Percentiles rank a stretch among this genome's conserved stretches.
Evolutionary conservation across 2,329 filamentous ascomycete genomes (phyloP).

Genomic region (Bipolaris gigantea): DNA sequence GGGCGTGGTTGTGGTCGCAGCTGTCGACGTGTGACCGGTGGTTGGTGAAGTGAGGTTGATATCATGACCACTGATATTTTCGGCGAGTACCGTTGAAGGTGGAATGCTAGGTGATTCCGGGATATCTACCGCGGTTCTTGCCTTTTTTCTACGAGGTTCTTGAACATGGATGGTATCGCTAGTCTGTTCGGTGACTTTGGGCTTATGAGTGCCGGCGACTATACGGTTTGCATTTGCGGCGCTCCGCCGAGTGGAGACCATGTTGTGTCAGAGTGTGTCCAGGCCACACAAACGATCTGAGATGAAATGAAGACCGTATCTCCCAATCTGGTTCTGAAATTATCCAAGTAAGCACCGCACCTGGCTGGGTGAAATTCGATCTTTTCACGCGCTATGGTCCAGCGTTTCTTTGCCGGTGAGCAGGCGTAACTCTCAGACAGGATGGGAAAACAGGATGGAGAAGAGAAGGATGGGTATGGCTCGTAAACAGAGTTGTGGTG

Average conservation of each 20-base stretch:
- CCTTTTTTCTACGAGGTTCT: neutral
- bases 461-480: neutral
- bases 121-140: neutral
- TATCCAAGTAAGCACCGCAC: neutral
- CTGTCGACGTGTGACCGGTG: neutral
- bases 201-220: neutral
- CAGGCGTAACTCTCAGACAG: neutral
- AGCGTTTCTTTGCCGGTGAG: neutral
- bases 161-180: constrained; percentile 1
- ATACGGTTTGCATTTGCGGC: constrained; percentile 4
- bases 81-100: neutral
- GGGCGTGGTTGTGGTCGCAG: neutral
- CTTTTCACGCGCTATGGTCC: neutral
- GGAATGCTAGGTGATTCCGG: neutral
- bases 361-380: neutral
- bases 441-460: neutral
- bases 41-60: constrained; percentile 18
- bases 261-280: neutral
- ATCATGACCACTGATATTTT: constrained; percentile 11
- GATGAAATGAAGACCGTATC: neutral
- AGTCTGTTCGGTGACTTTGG: neutral
- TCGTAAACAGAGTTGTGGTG: constrained; percentile 3
- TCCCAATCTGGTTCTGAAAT: neutral
- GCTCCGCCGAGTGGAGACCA: constrained; percentile 17
- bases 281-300: neutral